Conservation (phyloP, 257 asterid species). For the Anisodus tanguticus region DNA sequence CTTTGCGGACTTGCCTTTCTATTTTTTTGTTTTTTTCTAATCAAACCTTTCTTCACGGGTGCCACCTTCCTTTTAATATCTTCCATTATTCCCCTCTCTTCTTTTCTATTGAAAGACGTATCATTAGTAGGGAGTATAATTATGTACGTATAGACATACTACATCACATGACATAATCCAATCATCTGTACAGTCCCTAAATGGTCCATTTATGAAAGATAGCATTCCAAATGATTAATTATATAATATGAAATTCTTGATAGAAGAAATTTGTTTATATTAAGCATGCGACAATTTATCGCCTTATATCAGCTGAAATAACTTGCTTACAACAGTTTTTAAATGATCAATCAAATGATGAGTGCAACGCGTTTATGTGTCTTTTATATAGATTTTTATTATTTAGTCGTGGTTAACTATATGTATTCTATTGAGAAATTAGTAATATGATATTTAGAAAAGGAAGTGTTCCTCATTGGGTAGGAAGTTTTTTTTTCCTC, state of each 20-base stretch:
- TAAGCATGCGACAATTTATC: too few species aligned
- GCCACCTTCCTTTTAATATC: background rate
- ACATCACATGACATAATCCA: background rate
- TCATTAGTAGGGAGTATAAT: background rate
- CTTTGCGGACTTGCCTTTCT: slow-evolving; percentile 22
- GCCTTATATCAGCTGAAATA: too few species aligned
- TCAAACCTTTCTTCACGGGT: slow-evolving; percentile 20
- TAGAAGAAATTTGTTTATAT: background rate
- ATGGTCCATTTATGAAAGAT: background rate
- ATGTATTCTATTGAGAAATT: too few species aligned
- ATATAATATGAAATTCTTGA: background rate
- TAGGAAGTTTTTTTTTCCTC: too few species aligned
- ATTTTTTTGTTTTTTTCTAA: background rate
- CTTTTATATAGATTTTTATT: too few species aligned
- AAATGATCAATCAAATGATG: too few species aligned
- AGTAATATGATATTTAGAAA: too few species aligned
- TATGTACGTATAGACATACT: background rate
- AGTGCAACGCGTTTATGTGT: too few species aligned
- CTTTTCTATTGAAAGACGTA: slow-evolving; percentile 7
- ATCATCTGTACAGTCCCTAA: background rate
- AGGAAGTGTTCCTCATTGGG: too few species aligned
- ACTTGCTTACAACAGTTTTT: too few species aligned
- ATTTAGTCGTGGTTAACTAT: too few species aligned
- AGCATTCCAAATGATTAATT: background rate
- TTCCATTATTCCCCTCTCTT: background rate